Base-by-base conservation (phyloP, 129 eudicot genomes). In the Helichrysum umbraculigerum region DNA sequence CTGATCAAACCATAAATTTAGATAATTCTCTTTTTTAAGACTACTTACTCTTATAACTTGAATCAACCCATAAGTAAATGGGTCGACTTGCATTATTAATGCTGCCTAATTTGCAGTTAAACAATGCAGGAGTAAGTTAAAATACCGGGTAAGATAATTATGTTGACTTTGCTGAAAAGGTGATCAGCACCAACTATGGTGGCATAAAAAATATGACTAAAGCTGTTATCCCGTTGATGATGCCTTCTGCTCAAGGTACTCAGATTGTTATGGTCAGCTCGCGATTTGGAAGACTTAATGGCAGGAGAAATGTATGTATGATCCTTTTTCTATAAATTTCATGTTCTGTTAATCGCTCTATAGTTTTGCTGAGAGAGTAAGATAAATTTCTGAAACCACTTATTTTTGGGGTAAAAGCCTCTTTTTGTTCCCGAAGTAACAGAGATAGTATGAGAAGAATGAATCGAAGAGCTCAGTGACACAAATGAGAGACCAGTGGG, bases 261-360 rank as follows among this genome's bases (percentile, higher is more conserved):
- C 99, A 97, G 33, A 86, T 94, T 61, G 93, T 94, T 60, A 83
- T 83, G 63, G 96, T 94, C 78, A 94, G 90, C 84, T 94, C 99
- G 5, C 84, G 96, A 62, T 35, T 94, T 71, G 99, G 97, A 72
- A 86, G 96, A 76, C 82, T 91, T 57, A 89, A 91, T 78, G 97
- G 99, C 80, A 73, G 92, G 81, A 82, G 97, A 76, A 94, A 94
- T 79, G 98, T 94, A 88, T 52, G 97, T 76, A 32, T 35, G 47
- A 63, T 60, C 44, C 67, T 37, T 25, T 80, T 20, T 73, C 56
- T 10, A 12, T 56, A 56, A 4, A 41, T 11, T 11, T 32, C 21
- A 11, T 54, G 7, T 6, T 12, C 54, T 78, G 47, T 25, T 56
- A 32, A 25, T 25, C 25, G 57, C 28, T 28, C 25, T 2, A 32